Evolutionary conservation across 2,329 filamentous ascomycete species (phyloP), one percentile per base, ranked within the genome.

Genomic region (Tolypocladium capitatum): DNA sequence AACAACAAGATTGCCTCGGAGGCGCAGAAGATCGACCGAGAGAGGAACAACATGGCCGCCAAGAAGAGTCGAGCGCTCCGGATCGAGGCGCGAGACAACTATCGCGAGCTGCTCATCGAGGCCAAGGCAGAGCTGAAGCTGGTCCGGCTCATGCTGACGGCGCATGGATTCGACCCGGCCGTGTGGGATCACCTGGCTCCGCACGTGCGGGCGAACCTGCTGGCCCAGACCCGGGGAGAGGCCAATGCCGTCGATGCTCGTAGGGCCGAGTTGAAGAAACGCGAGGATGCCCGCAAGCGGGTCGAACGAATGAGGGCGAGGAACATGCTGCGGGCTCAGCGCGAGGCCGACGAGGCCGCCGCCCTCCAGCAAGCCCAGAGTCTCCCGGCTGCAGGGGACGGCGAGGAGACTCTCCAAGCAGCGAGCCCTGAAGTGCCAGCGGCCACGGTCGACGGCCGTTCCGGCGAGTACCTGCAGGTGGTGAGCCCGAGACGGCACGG

Each of bases 41-140:
- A 57, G 38, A 55, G 66, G 5, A 69, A 69, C 56, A 69, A 68
- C 50, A 49, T 55, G 33, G 63, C 67, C 0, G 67, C 67, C 24
- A 65, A 63, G 52, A 62, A 65, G 46, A 63, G 60, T 11, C 58
- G 67, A 1, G 50, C 58, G 20, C 53, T 57, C 20, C 57, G 64
- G 0, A 47, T 61, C 27, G 64, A 66, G 45, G 49, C 53, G 0
- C 52, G 63, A 1, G 43, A 47, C 0, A 50, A 55, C 11, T 53
- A 55, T 8, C 55, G 53, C 2, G 18, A 30, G 3, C 50, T 64
- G 21, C 49, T 58, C 16, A 55, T 59, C 35, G 53, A 55, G 2
- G 50, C 54, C 33, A 48, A 53, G 6, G 51, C 59, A 6, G 58
- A 63, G 51, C 49, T 54, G 14, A 47, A 51, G 46, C 65, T 57